Evolutionary conservation across 345 rosid species (phyloP), one percentile per base, ranked within the genome.

Genomic region (Salix caprea): DNA sequence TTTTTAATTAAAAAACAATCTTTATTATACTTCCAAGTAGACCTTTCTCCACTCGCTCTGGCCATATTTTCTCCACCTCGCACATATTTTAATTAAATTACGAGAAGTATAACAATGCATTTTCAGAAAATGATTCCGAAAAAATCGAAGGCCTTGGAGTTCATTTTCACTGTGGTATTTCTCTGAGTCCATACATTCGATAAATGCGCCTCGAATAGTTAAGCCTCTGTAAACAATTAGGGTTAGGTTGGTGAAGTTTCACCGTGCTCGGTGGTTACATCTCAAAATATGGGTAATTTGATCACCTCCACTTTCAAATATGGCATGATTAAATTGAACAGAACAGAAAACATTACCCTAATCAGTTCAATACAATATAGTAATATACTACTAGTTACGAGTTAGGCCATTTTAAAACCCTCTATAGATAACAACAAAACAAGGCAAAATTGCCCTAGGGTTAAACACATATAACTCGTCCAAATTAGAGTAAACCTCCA

Each of bases 341-440:
- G 39, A 85, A 70, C 34, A 70, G 70, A 23, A 67, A 69, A 67
- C 34, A 15, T 19, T 65, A 23, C 46, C 14, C 56, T 37, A 12
- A 50, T 40, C 56, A 30, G 48, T 68, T 24, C 77, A 32, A 46
- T 60, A 60, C 26, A 48, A 39, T 24, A 28, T 76, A 42, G 36
- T 50, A 48, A 26, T 24, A 28, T 42, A 42, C 48, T 50, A 16
- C 1, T 10, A 46, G 15, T 37, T 42, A 42, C 46, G 73, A 40
- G 34, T 21, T 23, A 21, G n/a, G 18, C 24, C 39, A 24, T 5
- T 65, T 79, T 79, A 87, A 71, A 85, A 82, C 6, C 92, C 89
- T 26, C 85, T 70, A 24, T 91, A 91, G 84, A 91, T 85, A 39
- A 90, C 97, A 80, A 91, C 94, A 87, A 91, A 91, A 78, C 94